phyloP scores from a whole-genome alignment of 805 yeast species.

The Blastobotrys chiropterorum region DNA sequence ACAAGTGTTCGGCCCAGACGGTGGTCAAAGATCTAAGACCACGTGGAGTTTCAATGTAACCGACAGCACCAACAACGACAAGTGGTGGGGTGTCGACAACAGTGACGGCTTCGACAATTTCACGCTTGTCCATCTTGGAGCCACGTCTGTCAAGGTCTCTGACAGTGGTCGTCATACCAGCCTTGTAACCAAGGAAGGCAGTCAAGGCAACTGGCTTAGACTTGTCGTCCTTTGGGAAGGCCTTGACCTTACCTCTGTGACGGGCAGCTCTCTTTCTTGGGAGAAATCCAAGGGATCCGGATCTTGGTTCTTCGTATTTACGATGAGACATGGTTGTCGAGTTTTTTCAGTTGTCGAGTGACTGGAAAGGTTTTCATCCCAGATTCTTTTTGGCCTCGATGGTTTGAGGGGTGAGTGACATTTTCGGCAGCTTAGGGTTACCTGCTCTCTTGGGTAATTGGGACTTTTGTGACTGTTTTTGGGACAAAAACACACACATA shows the following conservation, averaged over 20 bases:
- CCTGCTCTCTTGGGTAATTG: background rate
- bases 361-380: background rate
- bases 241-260: constrained; percentile 98
- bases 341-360: constrained; percentile 1
- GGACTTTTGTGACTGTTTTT: background rate
- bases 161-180: constrained; percentile 99
- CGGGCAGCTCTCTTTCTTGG: constrained; percentile 99
- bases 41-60: constrained; percentile 99
- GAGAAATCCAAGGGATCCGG: constrained; percentile 98
- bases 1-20: constrained; percentile 99
- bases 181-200: constrained; percentile 99
- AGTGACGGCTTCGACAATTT: constrained; percentile 98
- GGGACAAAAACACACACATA: no score
- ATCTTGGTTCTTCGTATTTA: constrained; percentile 99
- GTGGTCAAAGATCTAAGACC: constrained; percentile 99
- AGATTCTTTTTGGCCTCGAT: background rate
- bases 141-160: constrained; percentile 99
- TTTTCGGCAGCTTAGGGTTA: background rate
- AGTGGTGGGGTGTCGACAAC: constrained; percentile 99
- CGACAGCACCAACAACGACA: constrained; percentile 99
- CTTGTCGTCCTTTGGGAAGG: constrained; percentile 98
- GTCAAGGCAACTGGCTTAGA: constrained; percentile 97
- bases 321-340: constrained; percentile 84
- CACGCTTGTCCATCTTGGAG: constrained; percentile 99
- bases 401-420: background rate